Percentiles rank a stretch among this genome's conserved stretches.
These are phyloP conservation scores for Kwoniella mangroviensis DNA, from an alignment of 768 basidiomycete species.

Conservation along the genomic window DNA sequence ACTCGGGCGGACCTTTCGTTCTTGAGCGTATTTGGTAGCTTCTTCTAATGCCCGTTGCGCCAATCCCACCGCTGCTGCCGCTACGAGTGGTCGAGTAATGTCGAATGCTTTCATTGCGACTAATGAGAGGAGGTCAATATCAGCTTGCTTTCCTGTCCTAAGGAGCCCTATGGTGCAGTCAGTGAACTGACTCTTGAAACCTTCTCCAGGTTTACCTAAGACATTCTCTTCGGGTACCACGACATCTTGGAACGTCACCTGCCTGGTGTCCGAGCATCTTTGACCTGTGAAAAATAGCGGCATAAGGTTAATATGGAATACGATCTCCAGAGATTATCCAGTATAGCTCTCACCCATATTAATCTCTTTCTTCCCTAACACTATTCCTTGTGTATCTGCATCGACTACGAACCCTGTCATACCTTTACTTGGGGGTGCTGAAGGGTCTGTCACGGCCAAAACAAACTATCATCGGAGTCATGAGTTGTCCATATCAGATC, in stretches of 20 bases:
- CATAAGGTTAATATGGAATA: neutral
- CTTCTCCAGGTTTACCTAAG: conserved; percentile 56
- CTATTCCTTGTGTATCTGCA: conserved; percentile 51
- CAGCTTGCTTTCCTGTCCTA: too few relatives aligned
- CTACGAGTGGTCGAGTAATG: conserved; percentile 59
- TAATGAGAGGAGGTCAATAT: conserved; percentile 3
- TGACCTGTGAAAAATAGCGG: conserved; percentile 47
- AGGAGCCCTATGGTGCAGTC: neutral
- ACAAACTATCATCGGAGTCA: conserved; percentile 50
- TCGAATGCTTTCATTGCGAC: conserved; percentile 59
- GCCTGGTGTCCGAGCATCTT: conserved; percentile 59
- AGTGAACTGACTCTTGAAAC: conserved; percentile 55
- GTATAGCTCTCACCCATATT: conserved; percentile 52
- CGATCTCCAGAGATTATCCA: conserved; percentile 1
- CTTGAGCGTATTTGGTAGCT: conserved; percentile 59
- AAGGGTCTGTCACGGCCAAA: conserved; percentile 57
- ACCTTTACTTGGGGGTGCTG: conserved; percentile 50
- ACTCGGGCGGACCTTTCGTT: conserved; percentile 46
- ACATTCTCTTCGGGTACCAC: conserved; percentile 55
- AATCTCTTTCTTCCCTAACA: conserved; percentile 56
- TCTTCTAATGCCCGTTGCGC: conserved; percentile 59
- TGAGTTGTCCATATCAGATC: conserved; percentile 8
- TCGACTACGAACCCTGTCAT: conserved; percentile 60
- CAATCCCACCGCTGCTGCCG: conserved; percentile 58
- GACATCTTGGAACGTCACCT: conserved; percentile 58